Percentiles rank a stretch among this genome's conserved stretches.
phyloP scores from a whole-genome alignment of 1,284 basidiomycete species.

The Cutaneotrichosporon sp. region DNA sequence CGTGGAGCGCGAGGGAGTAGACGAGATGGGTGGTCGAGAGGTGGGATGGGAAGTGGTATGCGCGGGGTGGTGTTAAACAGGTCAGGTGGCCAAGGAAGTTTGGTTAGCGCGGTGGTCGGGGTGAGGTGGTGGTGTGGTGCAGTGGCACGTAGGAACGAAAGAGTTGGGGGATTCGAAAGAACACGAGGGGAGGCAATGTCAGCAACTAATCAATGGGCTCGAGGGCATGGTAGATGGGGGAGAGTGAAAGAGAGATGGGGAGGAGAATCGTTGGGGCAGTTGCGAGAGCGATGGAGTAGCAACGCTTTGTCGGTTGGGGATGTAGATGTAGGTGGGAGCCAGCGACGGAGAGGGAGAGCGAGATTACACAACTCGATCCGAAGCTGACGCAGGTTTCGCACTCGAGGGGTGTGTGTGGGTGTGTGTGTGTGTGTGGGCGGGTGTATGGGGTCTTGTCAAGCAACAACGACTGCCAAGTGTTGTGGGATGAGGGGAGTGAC shows the following conservation, averaged over 20 bases:
- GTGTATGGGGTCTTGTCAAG: too few relatives aligned
- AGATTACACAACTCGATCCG: too few relatives aligned
- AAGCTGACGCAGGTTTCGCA: too few relatives aligned
- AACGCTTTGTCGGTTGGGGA: too few relatives aligned
- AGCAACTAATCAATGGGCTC: background rate
- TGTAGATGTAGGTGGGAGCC: too few relatives aligned
- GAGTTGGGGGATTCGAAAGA: background rate
- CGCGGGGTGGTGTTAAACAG: background rate
- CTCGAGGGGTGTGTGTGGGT: too few relatives aligned
- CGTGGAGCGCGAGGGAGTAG: too few relatives aligned
- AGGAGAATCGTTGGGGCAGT: background rate
- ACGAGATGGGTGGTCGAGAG: background rate
- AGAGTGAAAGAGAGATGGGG: background rate
- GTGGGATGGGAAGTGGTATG: background rate
- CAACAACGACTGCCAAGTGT: too few relatives aligned
- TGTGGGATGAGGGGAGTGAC: too few relatives aligned
- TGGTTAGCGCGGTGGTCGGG: background rate
- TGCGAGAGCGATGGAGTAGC: too few relatives aligned
- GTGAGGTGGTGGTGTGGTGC: background rate
- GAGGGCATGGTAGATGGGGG: background rate
- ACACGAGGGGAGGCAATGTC: background rate
- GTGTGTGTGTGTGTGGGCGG: too few relatives aligned
- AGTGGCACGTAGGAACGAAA: background rate
- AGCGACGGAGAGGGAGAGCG: too few relatives aligned
- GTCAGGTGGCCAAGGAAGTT: conserved; percentile 3